Evolutionary conservation across 768 basidiomycete species (phyloP).

Genomic region (Kwoniella mangroviensis): DNA sequence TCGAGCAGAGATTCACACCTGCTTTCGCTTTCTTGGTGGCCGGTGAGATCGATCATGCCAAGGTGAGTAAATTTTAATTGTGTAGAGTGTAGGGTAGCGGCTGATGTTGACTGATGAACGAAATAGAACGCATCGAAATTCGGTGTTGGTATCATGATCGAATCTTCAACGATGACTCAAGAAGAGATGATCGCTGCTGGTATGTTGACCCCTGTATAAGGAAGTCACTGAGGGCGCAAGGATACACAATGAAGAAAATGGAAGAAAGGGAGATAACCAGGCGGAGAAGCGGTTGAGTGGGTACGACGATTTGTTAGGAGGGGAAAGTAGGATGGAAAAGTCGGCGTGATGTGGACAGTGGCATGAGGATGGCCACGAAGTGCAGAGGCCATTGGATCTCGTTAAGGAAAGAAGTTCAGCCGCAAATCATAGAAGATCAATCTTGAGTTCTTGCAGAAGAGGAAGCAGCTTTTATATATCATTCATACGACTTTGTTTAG

Average conservation of each 20-base stretch:
- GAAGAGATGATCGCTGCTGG: slow-evolving; percentile 56
- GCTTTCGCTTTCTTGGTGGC: slow-evolving; percentile 91
- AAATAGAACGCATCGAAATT: slow-evolving; percentile 86
- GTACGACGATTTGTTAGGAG: not conserved
- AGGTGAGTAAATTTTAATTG: slow-evolving; percentile 63
- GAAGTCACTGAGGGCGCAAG: not conserved
- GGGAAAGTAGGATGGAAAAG: not conserved
- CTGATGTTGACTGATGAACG: slow-evolving; percentile 14
- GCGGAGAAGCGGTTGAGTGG: not conserved
- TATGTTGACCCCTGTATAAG: slow-evolving; percentile 48
- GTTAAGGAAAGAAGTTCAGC: not conserved
- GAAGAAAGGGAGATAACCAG: not conserved
- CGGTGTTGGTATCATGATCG: slow-evolving; percentile 97
- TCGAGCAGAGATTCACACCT: slow-evolving; percentile 95
- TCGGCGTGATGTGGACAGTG: too few species aligned
- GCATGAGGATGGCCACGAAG: not conserved
- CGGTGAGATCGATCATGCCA: slow-evolving; percentile 98
- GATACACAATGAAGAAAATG: not conserved
- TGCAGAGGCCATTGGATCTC: not conserved
- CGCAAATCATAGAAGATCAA: not conserved
- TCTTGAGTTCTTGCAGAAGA: not conserved
- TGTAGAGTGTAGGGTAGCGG: not conserved
- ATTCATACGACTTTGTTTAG: slow-evolving; percentile 11
- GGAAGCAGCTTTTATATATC: not conserved
- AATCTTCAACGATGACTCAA: slow-evolving; percentile 61